Evolutionary conservation across 257 asterid species (phyloP).

Genomic region (Solanum lycopersicoides): DNA sequence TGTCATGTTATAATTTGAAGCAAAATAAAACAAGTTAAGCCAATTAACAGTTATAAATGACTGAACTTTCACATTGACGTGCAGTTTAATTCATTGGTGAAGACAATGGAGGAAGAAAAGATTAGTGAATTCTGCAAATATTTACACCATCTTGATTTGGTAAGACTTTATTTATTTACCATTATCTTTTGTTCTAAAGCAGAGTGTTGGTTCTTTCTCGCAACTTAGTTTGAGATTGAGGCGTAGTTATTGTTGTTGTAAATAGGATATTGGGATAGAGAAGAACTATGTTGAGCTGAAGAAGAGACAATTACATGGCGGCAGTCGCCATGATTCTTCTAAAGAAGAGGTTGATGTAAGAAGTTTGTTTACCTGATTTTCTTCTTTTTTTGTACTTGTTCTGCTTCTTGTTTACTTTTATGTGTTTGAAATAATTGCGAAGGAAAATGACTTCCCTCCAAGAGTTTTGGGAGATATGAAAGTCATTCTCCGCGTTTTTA

Average conservation of each 20-base stretch:
- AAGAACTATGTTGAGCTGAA: constrained; percentile 23
- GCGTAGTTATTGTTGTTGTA: not conserved
- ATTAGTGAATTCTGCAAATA: constrained; percentile 3
- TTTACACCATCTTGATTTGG: constrained; percentile 7
- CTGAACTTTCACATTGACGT: not conserved
- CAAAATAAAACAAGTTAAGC: not conserved
- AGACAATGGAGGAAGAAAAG: constrained; percentile 11
- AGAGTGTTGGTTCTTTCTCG: not conserved
- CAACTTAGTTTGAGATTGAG: not conserved
- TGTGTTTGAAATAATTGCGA: not conserved
- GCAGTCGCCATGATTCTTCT: constrained; percentile 28
- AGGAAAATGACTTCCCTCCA: not conserved
- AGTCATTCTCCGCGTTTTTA: not conserved
- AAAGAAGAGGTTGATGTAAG: constrained; percentile 30
- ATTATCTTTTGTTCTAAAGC: not conserved
- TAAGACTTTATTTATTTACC: not conserved
- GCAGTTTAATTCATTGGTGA: not conserved
- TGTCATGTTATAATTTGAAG: not conserved
- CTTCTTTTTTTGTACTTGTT: not conserved
- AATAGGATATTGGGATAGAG: constrained; percentile 20
- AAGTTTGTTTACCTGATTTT: not conserved
- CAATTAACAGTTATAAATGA: not conserved
- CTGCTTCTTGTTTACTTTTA: not conserved
- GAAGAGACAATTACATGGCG: constrained; percentile 39
- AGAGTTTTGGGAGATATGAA: not conserved